Conservation (phyloP, 75 land plant genomes). For the Chamaecyparis obtusa region DNA sequence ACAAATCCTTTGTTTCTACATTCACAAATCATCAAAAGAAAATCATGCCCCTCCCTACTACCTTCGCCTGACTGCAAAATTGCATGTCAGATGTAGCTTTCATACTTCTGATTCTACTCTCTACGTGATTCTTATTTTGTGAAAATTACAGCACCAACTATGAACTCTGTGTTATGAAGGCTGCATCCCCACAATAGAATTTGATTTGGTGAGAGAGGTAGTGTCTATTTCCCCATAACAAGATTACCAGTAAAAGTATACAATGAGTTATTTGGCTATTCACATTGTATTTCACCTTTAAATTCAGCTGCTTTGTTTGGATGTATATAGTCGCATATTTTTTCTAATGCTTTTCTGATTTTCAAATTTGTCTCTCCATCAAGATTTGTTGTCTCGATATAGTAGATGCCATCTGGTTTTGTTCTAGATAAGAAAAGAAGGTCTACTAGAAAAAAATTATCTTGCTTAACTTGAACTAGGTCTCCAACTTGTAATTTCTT, state of each 20-base stretch:
- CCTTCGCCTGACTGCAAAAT: no score
- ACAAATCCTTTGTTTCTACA: no score
- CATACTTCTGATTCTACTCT: no score
- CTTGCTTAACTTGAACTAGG: constrained; percentile 76
- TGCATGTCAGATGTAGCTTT: no score
- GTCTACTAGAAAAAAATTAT: constrained; percentile 94
- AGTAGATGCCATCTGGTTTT: constrained; percentile 96
- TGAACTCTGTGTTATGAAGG: no score
- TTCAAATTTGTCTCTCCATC: constrained; percentile 99
- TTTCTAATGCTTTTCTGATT: constrained; percentile 94
- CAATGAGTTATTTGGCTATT: constrained; percentile 95
- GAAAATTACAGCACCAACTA: no score
- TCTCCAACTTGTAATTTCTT: constrained; percentile 91
- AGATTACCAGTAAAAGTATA: constrained; percentile 98
- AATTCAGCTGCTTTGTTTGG: constrained; percentile 70
- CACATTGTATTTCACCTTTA: constrained; percentile 91
- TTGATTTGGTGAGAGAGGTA: constrained; percentile 94
- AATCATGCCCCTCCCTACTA: no score
- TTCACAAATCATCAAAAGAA: no score
- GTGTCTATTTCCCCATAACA: constrained; percentile 72
- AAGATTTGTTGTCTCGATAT: constrained; percentile 96
- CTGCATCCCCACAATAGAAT: constrained; percentile 77
- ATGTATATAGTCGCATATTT: constrained; percentile 92
- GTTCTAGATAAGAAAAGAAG: constrained; percentile 93
- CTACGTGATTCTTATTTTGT: no score